Evolutionary conservation across 768 basidiomycete species (phyloP).

Genomic region (Roridomyces roridus): DNA sequence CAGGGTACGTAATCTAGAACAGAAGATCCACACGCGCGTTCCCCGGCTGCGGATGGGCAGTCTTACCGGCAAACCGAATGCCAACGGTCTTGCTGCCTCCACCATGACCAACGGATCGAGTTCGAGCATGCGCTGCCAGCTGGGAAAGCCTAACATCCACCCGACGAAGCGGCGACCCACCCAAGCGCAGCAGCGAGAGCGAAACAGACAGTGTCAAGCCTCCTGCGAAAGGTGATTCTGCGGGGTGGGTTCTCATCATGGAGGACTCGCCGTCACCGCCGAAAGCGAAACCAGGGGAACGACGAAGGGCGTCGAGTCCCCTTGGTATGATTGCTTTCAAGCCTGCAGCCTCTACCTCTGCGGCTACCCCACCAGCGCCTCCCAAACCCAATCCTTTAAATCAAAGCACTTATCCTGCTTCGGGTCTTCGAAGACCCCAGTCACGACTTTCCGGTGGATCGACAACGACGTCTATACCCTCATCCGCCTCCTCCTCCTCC

Average conservation of each 20-base stretch:
- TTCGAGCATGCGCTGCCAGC: slow-evolving; percentile 42
- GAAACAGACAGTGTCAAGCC: slow-evolving; percentile 53
- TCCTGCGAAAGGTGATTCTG: slow-evolving; percentile 60
- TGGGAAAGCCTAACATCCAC: slow-evolving; percentile 47
- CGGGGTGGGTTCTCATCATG: slow-evolving; percentile 91
- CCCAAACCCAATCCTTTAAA: slow-evolving; percentile 45
- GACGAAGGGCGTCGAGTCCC: slow-evolving; percentile 69
- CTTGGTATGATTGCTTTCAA: slow-evolving; percentile 60
- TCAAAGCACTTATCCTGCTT: slow-evolving; percentile 48
- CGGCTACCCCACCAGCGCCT: slow-evolving; percentile 50
- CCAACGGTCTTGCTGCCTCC: slow-evolving; percentile 42
- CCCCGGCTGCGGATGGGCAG: slow-evolving; percentile 85
- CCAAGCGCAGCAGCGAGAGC: slow-evolving; percentile 52
- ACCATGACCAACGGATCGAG: slow-evolving; percentile 39
- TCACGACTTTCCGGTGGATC: slow-evolving; percentile 76
- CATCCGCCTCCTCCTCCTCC: slow-evolving; percentile 48
- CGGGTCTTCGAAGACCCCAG: slow-evolving; percentile 64
- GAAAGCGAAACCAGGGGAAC: slow-evolving; percentile 61
- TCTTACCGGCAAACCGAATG: slow-evolving; percentile 60
- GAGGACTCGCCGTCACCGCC: slow-evolving; percentile 81
- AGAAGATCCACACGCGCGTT: slow-evolving; percentile 87
- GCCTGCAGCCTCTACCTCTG: slow-evolving; percentile 51
- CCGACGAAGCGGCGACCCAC: slow-evolving; percentile 46
- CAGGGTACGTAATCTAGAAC: slow-evolving; percentile 80
- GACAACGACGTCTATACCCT: slow-evolving; percentile 65